A percentile compares a stretch with the other conserved stretches of the same genome.
phyloP scores from a whole-genome alignment of 129 eudicot species.

The Artemisia annua region DNA sequence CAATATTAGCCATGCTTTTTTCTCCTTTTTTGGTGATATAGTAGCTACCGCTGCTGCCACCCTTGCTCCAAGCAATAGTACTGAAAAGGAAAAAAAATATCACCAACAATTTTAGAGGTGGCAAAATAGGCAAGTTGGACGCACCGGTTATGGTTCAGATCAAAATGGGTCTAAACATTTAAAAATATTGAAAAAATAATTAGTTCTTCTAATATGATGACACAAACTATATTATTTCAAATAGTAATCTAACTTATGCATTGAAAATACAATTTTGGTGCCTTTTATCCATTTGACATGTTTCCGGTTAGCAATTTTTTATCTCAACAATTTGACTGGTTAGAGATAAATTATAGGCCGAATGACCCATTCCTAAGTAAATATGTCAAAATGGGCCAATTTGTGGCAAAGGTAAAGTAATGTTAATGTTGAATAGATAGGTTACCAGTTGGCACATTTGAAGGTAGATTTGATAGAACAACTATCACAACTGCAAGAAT shows the following conservation, averaged over 20 bases:
- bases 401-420: neutral
- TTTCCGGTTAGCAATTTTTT: too few relatives aligned
- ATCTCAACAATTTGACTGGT: too few relatives aligned
- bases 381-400: neutral
- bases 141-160: neutral
- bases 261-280: too few relatives aligned
- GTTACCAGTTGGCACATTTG: conserved; percentile 89
- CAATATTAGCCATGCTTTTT: too few relatives aligned
- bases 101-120: neutral
- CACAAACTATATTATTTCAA: too few relatives aligned
- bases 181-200: neutral
- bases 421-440: neutral
- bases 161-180: neutral
- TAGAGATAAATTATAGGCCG: neutral
- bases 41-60: too few relatives aligned
- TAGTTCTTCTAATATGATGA: neutral
- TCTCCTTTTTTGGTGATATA: too few relatives aligned
- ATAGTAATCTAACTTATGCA: too few relatives aligned
- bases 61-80: too few relatives aligned
- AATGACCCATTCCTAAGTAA: neutral
- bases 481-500: conserved; percentile 70
- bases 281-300: too few relatives aligned
- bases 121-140: neutral
- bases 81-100: neutral
- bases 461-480: conserved; percentile 83